Evolutionary conservation across 129 eudicot species (phyloP), one percentile per base, ranked within the genome.

Genomic region (Artemisia annua): DNA sequence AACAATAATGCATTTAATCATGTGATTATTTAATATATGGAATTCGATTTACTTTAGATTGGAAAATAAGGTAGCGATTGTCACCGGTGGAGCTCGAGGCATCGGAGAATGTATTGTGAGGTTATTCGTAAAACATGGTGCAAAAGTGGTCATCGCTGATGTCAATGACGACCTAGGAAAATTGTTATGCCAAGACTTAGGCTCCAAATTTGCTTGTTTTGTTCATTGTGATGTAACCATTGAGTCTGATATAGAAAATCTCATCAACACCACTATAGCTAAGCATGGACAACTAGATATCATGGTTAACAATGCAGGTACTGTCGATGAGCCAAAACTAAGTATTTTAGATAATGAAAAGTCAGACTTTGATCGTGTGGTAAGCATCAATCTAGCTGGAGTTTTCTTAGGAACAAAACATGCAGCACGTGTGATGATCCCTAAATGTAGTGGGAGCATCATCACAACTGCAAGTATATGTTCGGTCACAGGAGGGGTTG

Each of bases 371-470:
- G 83, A 84, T n/a, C 65, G 67, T 3, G 72, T 84, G 2, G 10
- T 84, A 16, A 46, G 39, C n/a, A 61, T 75, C 1, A 81, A 81
- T 18, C 49, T 66, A n/a, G 28, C 26, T 0, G 83, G 85, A 12
- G 78, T 54, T 3, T 84, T 84, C 67, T 54, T 84, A 22, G 78
- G 81, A 11, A 59, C 72, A 3, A 84, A 81, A 49, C 85, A n/a
- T n/a, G n/a, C n/a, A n/a, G n/a, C n/a, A n/a, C n/a, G n/a, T n/a
- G n/a, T n/a, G n/a, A n/a, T n/a, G 88, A 57, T 80, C 32, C 88
- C 83, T 6, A 52, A 61, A 3, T 59, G 76, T 5, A 22, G 51
- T 3, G 87, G 81, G 0, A 69, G 68, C 76, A 85, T 85, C 11
- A 76, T 85, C 7, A 64, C 71, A 0, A 79, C 63, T 0, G 82